Base-by-base conservation (phyloP, 108 stramenopile species). In the Parmales sp. region DNA sequence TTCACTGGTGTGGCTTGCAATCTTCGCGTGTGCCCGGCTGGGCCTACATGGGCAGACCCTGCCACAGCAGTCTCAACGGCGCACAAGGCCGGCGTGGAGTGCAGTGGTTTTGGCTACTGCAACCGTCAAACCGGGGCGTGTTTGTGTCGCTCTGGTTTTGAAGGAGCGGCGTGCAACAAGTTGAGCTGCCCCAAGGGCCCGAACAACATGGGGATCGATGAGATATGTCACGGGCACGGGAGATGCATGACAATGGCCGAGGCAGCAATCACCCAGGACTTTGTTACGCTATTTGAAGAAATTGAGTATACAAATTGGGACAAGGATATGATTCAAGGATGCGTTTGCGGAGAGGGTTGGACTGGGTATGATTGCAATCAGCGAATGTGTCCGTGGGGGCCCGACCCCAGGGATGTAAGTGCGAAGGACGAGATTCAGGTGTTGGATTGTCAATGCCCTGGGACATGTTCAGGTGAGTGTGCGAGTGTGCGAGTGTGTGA, bases 91-190 rank as follows among this genome's bases (percentile, higher is more conserved):
- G 50, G 66, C 7, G 69, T 68, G 28, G 87, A 86, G 65, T 90
- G 89, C 68, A 85, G 83, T 23, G 82, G 82, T 67, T 82, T 83
- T 65, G 90, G 90, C 0, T 50, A 46, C 23, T 90, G 90, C 51
- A 46, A 89, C 68, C 51, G 84, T 0, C 26, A 41, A 1, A 79
- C 74, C 0, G 90, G 90, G 18, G 49, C 74, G 49, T 90, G 90
- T 68, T 8, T 43, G 0, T 90, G 90, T 69, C 80, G 86, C n/a
- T 66, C 79, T 22, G 90, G 88, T 5, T 90, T 88, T 46, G 68
- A 76, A 13, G 90, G 90, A 3, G 72, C 68, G 6, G 88, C 88
- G 11, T 90, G 90, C 71, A 72, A 90, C 44, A 79, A 82, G 25
- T 76, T 76, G 26, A 69, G 68, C 7, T 90, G 90, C 69, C 75